Conservation (phyloP, 1,284 basidiomycete species). For the Golubevia pallescens region DNA sequence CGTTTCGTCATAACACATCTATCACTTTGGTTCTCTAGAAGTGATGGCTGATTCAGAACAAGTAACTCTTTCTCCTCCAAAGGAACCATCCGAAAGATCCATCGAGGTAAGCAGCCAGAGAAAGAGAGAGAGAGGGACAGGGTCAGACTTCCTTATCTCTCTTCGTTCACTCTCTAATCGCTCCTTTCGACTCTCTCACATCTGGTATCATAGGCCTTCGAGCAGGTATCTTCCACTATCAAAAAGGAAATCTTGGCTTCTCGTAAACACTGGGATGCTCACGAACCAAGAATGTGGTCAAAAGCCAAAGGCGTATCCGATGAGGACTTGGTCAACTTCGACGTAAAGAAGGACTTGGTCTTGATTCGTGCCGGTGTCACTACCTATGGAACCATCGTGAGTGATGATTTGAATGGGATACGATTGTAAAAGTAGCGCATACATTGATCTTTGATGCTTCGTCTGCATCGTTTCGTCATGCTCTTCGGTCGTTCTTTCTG, state of each 20-base stretch:
- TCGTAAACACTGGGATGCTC: constrained; percentile 8
- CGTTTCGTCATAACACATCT: no score
- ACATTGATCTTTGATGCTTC: neutral
- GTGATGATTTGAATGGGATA: no score
- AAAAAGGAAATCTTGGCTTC: constrained; percentile 1
- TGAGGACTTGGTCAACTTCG: neutral
- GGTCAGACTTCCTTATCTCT: no score
- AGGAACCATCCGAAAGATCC: no score
- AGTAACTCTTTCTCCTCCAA: no score
- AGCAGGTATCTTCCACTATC: constrained; percentile 4
- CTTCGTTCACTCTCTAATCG: no score
- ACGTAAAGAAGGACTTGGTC: constrained; percentile 7
- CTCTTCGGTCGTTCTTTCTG: neutral
- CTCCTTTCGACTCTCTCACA: neutral
- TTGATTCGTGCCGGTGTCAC: constrained; percentile 6
- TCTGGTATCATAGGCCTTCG: constrained; percentile 9
- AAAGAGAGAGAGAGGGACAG: no score
- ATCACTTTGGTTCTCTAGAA: no score
- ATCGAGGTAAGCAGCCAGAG: no score
- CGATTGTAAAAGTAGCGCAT: neutral
- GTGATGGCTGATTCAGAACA: no score
- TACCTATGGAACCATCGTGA: constrained; percentile 7
- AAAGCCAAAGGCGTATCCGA: constrained; percentile 1
- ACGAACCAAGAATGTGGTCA: constrained; percentile 12
- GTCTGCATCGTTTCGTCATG: neutral